A percentile compares a stretch with the other conserved stretches of the same genome.
Conservation (phyloP, 257 asterid genomes). For the Agastache rugosa region DNA sequence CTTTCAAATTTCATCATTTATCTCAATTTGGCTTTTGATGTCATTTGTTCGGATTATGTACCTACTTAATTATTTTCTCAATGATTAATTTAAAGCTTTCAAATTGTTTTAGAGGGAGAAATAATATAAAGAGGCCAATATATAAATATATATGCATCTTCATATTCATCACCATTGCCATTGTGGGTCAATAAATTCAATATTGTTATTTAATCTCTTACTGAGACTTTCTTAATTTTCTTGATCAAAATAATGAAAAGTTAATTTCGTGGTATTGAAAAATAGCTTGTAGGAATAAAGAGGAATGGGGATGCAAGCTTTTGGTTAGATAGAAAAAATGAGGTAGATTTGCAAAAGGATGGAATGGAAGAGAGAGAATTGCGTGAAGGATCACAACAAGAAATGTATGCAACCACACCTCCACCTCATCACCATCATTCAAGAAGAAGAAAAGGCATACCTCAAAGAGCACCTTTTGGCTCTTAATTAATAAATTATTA, state of each 20-base stretch:
- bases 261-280: constrained; percentile 1
- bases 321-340: constrained; percentile 60
- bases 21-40: not conserved
- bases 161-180: constrained; percentile 1
- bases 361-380: constrained; percentile 52
- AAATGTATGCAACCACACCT: constrained; percentile 69
- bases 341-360: constrained; percentile 54
- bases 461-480: constrained; percentile 81
- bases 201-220: not conserved
- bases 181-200: no score
- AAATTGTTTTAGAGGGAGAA: no score
- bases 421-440: constrained; percentile 60
- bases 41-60: not conserved
- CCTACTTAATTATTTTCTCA: not conserved
- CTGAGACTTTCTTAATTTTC: not conserved
- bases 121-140: no score
- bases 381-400: constrained; percentile 70
- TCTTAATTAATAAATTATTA: constrained; percentile 38
- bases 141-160: not conserved
- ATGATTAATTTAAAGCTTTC: no score
- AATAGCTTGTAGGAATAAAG: constrained; percentile 81
- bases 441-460: constrained; percentile 93
- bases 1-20: not conserved
- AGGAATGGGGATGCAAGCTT: constrained; percentile 70
- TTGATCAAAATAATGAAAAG: not conserved